Evolutionary conservation across 768 basidiomycete genomes (phyloP).

Genomic region (Boletus eberwhitei): DNA sequence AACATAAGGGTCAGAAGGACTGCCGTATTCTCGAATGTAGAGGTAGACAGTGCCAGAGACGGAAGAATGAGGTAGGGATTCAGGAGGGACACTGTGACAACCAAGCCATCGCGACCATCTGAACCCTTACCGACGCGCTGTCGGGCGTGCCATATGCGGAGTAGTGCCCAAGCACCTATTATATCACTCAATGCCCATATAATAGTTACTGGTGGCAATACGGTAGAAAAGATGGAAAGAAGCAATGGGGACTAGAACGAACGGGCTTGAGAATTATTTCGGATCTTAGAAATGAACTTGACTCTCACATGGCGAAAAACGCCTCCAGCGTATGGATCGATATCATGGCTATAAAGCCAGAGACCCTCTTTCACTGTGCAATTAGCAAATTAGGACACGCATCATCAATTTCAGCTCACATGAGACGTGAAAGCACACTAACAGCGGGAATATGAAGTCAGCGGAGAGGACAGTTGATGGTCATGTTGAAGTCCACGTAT

Average conservation of each 20-base stretch:
- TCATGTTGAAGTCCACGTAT: constrained; percentile 52
- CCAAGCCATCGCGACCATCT: constrained; percentile 52
- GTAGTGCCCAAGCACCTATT: constrained; percentile 63
- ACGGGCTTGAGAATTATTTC: neutral
- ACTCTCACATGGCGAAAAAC: constrained; percentile 76
- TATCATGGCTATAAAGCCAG: constrained; percentile 70
- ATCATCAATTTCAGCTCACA: neutral
- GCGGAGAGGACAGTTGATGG: constrained; percentile 74
- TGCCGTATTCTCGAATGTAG: constrained; percentile 76
- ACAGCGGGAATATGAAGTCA: constrained; percentile 80
- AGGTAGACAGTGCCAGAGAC: constrained; percentile 77
- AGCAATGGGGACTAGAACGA: constrained; percentile 70
- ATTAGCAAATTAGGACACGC: constrained; percentile 7
- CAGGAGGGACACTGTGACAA: constrained; percentile 70
- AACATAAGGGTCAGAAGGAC: constrained; percentile 65
- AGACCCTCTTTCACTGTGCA: constrained; percentile 83
- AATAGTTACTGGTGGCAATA: constrained; percentile 56
- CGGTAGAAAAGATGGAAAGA: constrained; percentile 69
- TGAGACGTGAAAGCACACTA: constrained; percentile 28
- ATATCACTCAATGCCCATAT: constrained; percentile 73
- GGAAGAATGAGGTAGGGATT: constrained; percentile 91
- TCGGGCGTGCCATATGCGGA: constrained; percentile 64
- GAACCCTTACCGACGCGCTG: constrained; percentile 41
- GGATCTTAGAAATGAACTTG: neutral
- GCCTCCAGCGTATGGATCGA: constrained; percentile 87